phyloP scores from a whole-genome alignment of 2,329 filamentous ascomycete genomes.

The Penicillium sp. region DNA sequence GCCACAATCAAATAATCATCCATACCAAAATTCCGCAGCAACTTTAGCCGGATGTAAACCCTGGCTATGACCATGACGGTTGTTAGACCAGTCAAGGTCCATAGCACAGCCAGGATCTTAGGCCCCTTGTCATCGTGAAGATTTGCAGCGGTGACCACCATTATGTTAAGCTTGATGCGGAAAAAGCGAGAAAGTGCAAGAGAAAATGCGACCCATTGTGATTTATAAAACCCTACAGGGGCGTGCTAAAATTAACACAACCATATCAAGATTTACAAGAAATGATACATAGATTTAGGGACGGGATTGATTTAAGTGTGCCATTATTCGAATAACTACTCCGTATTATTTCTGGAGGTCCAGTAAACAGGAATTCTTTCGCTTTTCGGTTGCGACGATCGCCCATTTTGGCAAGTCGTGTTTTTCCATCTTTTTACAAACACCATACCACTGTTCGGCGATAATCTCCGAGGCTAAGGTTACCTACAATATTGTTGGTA shows the following conservation, averaged over 20 bases:
- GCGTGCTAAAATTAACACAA: neutral
- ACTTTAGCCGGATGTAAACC: slow-evolving; percentile 34
- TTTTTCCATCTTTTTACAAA: neutral
- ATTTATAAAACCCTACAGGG: neutral
- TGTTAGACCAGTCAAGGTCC: slow-evolving; percentile 33
- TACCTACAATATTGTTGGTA: neutral
- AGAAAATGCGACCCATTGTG: neutral
- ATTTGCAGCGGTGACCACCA: slow-evolving; percentile 13
- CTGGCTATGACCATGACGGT: slow-evolving; percentile 35
- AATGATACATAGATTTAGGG: neutral
- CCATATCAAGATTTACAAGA: neutral
- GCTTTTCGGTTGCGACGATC: neutral
- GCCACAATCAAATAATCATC: slow-evolving; percentile 43
- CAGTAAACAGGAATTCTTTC: neutral
- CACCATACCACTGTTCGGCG: neutral
- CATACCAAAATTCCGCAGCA: slow-evolving; percentile 36
- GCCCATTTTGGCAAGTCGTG: neutral
- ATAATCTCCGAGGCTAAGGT: neutral
- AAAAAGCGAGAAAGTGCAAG: neutral
- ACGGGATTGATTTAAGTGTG: neutral
- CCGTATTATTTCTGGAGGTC: neutral
- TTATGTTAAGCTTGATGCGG: slow-evolving; percentile 1
- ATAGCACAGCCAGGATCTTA: slow-evolving; percentile 34
- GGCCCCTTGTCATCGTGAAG: slow-evolving; percentile 37
- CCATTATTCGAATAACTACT: neutral